Base-by-base conservation (phyloP, 495 filamentous ascomycete species). In the Pseudomonodictys pantanalensis region DNA sequence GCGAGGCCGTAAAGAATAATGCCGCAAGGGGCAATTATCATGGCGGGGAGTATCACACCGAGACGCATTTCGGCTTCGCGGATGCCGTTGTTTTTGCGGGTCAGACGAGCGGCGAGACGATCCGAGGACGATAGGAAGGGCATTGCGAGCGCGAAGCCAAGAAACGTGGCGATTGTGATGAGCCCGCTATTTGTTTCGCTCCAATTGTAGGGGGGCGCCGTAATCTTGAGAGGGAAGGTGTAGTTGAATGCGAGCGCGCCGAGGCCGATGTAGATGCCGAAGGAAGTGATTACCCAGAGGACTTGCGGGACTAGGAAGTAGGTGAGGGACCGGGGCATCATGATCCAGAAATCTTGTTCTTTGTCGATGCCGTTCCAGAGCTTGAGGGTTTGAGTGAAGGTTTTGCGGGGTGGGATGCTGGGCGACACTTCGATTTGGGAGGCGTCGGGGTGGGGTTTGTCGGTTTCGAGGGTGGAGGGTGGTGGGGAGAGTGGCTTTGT, bases 1-100 rank as follows among this genome's bases (percentile, higher is more conserved):
- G 79, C 77, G 35, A 83, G 66, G 5, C 80, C 82, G 64, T 81
- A 85, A 18, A 83, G 62, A 51, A 85, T 71, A 5, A 83, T 73
- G 0, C 81, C 82, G 0, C 73, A 75, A 2, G 82, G 81, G 0
- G 78, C 76, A 46, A 83, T 73, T 1, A 84, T 56, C 73, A 82
- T 78, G 0, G 77, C 76, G 33, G 78, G 75, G 20, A 83, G 71
- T 56, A 85, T 73, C 15, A 79, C 81, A 3, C 79, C 78, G 2
- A 85, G 73, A 1, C 82, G 79, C 81, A 85, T 83, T 66, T 85
- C 82, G 35, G 82, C 78, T 67, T 85, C 82, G 51, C 82, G 80
- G 63, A 83, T 78, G 43, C 76, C 74, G 54, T 74, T 69, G 71
- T 85, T 85, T 25, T 73, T 71, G 29, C 75, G 76, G 1, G 81